Base-by-base conservation (phyloP, 345 rosid genomes). In the Moricandia arvensis region DNA sequence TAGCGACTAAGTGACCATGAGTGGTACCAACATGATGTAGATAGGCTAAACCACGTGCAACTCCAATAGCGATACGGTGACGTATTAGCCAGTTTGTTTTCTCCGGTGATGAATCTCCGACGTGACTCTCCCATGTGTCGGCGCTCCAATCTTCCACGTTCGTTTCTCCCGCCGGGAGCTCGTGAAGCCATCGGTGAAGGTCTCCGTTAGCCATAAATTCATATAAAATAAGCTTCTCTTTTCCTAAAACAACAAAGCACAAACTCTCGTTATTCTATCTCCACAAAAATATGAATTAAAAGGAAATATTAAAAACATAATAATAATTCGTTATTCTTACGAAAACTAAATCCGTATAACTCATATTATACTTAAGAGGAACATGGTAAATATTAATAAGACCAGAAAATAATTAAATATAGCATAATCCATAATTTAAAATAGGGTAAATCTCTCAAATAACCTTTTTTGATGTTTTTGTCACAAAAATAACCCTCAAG, bases 61-160 rank as follows among this genome's bases (percentile, higher is more conserved):
- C 83, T 3, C 98, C 97, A 2, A 90, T 81, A 0, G 98, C 96
- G 0, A 94, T 84, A 21, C 90, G 91, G 78, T 91, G 95, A 80
- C 98, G 96, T 38, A 86, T 84, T 31, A 85, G 30, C 97, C 97
- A 94, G 38, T 85, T 84, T 2, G 87, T 73, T 64, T 88, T 91
- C 31, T 87, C 97, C 0, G 88, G 86, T 0, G 82, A 84, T 4
- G 85, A 71, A 6, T 74, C 37, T 21, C 71, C 72, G 7, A 24
- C 73, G 13, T 76, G 89, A 1, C 76, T 82, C 76, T 91, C 96
- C 98, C 98, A 94, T 61, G 97, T 90, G 90, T 94, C 98, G 1
- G 82, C 75, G 73, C 91, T 90, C 98, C 98, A 94, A 69, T 94
- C 97, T 77, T 94, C 98, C 64, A 90, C 93, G 87, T 91, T 85